Evolutionary conservation across 2,329 filamentous ascomycete genomes (phyloP), one percentile per base, ranked within the genome.

Genomic region (Aureobasidium sp.): DNA sequence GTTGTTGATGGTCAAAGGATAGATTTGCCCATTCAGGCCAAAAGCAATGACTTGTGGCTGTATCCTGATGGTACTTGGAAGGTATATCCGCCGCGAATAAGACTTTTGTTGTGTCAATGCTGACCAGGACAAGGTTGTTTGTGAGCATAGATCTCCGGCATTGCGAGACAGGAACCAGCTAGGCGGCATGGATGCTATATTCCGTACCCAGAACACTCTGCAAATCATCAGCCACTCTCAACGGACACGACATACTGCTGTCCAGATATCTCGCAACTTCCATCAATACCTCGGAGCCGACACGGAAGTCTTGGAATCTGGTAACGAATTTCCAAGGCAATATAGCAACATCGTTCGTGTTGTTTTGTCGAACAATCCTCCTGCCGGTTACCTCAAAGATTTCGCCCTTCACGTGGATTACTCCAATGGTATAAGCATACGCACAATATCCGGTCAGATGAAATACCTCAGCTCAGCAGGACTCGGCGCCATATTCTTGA

Each of bases 231-330:
- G 63, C 65, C 71, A 57, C 41, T 65, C 65, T 64, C 71, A 70
- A 53, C 61, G 66, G 60, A 73, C 67, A 24, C 44, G 66, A n/a
- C 64, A 72, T 15, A 66, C 80, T 46, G 81, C 82, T 1, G 67
- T 84, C 5, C 82, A 85, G 65, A 76, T 83, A 44, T 81, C 82
- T 29, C 78, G 81, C 36, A 85, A 84, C 66, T 72, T 85, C 3
- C 76, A 80, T 64, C 82, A 85, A 67, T 85, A 85, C 67, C 83
- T 82, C 69, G 76, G 73, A 55, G 82, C 82, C 20, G 82, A 84
- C 66, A 73, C 79, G 1, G 66, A 72, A 8, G 76, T 84, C 53
- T 57, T 71, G 7, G 61, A 67, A 13, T 53, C 66, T 61, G 68
- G 69, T 56, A 62, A 63, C 7, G 46, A 57, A n/a, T 63, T 66